Conservation (phyloP, 2,329 filamentous ascomycete species). For the Diaporthe batatas region DNA sequence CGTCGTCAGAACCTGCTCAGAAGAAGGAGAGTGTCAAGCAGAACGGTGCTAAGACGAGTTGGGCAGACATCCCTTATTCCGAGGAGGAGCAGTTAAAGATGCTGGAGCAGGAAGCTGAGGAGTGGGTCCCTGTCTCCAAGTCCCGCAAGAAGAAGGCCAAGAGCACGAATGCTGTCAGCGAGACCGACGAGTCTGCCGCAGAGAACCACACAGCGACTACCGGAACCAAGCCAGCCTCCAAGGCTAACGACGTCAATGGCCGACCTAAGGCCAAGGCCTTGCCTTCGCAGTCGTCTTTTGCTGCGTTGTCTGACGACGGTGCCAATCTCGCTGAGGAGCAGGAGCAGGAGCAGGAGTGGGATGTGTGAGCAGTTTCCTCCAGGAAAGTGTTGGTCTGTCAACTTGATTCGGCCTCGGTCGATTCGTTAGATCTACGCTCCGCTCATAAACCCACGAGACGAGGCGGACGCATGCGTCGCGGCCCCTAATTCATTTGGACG, state of each 20-base stretch:
- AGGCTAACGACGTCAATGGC: slow-evolving; percentile 48
- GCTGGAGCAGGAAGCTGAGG: slow-evolving; percentile 65
- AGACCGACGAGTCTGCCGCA: slow-evolving; percentile 45
- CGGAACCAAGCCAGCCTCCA: slow-evolving; percentile 43
- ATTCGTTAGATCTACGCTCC: slow-evolving; percentile 1
- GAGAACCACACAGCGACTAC: slow-evolving; percentile 43
- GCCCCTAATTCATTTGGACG: slow-evolving; percentile 18
- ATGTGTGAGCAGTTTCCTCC: slow-evolving; percentile 54
- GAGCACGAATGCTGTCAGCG: slow-evolving; percentile 51
- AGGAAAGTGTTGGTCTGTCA: background rate
- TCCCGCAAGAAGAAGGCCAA: slow-evolving; percentile 59
- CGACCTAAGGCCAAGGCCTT: slow-evolving; percentile 52
- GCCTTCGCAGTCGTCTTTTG: slow-evolving; percentile 60
- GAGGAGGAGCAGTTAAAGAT: slow-evolving; percentile 74
- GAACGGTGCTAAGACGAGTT: slow-evolving; percentile 56
- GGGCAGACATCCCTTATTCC: slow-evolving; percentile 67
- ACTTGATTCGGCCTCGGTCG: slow-evolving; percentile 13
- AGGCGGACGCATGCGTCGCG: background rate
- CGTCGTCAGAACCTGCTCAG: slow-evolving; percentile 51
- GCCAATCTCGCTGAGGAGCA: slow-evolving; percentile 57
- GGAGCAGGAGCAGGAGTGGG: slow-evolving; percentile 67
- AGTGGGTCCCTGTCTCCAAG: slow-evolving; percentile 71
- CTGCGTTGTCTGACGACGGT: slow-evolving; percentile 60
- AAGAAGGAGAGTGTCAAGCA: slow-evolving; percentile 53
- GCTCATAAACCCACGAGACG: background rate